Conservation (phyloP, 2,329 filamentous ascomycete species). For the Hyphodiscus sp. region DNA sequence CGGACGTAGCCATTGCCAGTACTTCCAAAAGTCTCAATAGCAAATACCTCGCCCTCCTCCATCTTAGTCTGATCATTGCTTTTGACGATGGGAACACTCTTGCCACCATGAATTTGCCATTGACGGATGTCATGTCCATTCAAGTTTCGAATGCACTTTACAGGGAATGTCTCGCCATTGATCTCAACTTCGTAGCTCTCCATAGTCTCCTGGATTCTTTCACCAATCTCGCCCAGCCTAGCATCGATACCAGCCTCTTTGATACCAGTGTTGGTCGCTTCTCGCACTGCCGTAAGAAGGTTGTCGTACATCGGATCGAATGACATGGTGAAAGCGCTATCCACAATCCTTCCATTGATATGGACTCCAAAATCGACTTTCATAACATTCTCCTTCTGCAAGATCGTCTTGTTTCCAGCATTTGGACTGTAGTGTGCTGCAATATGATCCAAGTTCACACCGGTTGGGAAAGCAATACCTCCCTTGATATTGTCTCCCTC, state of each 20-base stretch:
- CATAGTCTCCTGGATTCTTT: constrained; percentile 54
- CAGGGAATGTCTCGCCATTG: constrained; percentile 43
- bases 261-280: constrained; percentile 69
- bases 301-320: constrained; percentile 65
- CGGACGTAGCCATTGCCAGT: constrained; percentile 83
- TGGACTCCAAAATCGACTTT: constrained; percentile 70
- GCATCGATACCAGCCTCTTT: constrained; percentile 90
- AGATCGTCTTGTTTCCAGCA: constrained; percentile 70
- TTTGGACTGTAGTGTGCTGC: constrained; percentile 86
- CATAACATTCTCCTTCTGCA: constrained; percentile 63
- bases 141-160: constrained; percentile 49
- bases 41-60: constrained; percentile 94
- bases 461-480: constrained; percentile 83
- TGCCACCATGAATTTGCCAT: constrained; percentile 86
- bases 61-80: constrained; percentile 85
- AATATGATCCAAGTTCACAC: constrained; percentile 76
- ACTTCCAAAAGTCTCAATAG: constrained; percentile 92
- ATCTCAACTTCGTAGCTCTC: constrained; percentile 55
- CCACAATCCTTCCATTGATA: constrained; percentile 64
- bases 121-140: constrained; percentile 78
- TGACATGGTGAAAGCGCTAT: constrained; percentile 64
- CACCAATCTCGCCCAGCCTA: constrained; percentile 62
- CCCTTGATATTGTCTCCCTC: constrained; percentile 73
- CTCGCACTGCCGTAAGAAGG: constrained; percentile 58
- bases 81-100: constrained; percentile 92